These are phyloP conservation scores for Schoenoplectus tabernaemontani DNA, from an alignment of 202 grass and related monocot genomes.

Conservation along the genomic window DNA sequence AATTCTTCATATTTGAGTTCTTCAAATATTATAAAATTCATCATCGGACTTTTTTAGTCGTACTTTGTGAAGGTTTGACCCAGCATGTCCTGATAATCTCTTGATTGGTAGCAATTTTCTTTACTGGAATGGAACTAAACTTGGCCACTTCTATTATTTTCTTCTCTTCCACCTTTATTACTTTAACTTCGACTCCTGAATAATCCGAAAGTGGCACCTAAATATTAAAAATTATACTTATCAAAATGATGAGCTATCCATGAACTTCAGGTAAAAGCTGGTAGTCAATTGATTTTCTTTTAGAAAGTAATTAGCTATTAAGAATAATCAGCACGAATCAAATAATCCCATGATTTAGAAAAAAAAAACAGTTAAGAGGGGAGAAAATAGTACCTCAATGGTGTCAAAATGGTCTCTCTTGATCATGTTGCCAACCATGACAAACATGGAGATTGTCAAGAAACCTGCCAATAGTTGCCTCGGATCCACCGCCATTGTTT, in stretches of 20 bases:
- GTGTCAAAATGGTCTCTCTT: slow-evolving; percentile 47
- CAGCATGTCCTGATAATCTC: slow-evolving; percentile 27
- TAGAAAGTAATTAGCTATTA: not conserved
- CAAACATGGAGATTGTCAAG: slow-evolving; percentile 44
- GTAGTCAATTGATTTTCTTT: not conserved
- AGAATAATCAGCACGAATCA: not conserved
- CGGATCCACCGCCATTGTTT: slow-evolving; percentile 40
- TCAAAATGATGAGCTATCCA: not conserved
- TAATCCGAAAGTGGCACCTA: slow-evolving; percentile 21
- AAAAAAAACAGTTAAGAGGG: not conserved
- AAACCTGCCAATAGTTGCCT: slow-evolving; percentile 39
- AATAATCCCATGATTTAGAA: not conserved
- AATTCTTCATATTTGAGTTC: not conserved
- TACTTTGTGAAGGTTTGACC: slow-evolving; percentile 29
- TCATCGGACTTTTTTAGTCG: not conserved
- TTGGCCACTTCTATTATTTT: slow-evolving; percentile 4
- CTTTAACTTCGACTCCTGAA: slow-evolving; percentile 1
- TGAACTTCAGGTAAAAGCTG: not conserved
- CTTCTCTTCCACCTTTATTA: slow-evolving; percentile 23
- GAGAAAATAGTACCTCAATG: slow-evolving; percentile 21
- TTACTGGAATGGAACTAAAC: not conserved
- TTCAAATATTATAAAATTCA: not conserved
- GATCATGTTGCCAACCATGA: slow-evolving; percentile 51
- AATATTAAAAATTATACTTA: not conserved
- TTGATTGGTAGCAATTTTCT: slow-evolving; percentile 6